These are phyloP conservation scores for Marasmius tenuissimus DNA, from an alignment of 1,284 basidiomycete species.

Conservation along the genomic window DNA sequence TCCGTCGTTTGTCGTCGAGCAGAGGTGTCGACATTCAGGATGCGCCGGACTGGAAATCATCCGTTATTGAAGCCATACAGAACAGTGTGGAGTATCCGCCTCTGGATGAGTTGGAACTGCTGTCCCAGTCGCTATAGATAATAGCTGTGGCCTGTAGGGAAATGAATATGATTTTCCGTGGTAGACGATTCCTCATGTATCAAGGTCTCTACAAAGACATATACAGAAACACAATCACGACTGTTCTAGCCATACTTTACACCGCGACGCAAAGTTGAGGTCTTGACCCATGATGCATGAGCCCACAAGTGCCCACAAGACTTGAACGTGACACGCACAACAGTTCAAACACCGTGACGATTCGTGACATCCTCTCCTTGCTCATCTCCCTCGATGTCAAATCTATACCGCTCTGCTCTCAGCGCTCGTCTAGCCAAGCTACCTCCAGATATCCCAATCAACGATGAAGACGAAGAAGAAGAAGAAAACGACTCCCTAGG, in stretches of 20 bases:
- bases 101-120: neutral
- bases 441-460: conserved; percentile 46
- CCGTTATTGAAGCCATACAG: neutral
- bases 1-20: neutral
- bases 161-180: too few species aligned
- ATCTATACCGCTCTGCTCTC: conserved; percentile 69
- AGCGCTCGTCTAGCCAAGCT: conserved; percentile 67
- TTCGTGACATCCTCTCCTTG: too few species aligned
- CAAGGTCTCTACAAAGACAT: too few species aligned
- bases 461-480: conserved; percentile 55
- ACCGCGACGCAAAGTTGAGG: too few species aligned
- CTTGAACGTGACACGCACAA: too few species aligned
- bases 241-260: too few species aligned
- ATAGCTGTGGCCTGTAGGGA: too few species aligned
- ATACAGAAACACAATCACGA: too few species aligned
- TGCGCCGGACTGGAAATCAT: neutral
- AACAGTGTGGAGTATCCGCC: neutral
- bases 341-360: too few species aligned
- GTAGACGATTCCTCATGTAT: too few species aligned
- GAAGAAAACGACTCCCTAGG: conserved; percentile 65
- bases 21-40: neutral
- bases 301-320: too few species aligned
- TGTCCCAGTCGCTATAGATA: neutral
- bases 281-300: too few species aligned
- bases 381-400: conserved; percentile 48